Evolutionary conservation across 2,329 filamentous ascomycete genomes (phyloP), one percentile per base, ranked within the genome.

Genomic region (Graphilbum fragrans): DNA sequence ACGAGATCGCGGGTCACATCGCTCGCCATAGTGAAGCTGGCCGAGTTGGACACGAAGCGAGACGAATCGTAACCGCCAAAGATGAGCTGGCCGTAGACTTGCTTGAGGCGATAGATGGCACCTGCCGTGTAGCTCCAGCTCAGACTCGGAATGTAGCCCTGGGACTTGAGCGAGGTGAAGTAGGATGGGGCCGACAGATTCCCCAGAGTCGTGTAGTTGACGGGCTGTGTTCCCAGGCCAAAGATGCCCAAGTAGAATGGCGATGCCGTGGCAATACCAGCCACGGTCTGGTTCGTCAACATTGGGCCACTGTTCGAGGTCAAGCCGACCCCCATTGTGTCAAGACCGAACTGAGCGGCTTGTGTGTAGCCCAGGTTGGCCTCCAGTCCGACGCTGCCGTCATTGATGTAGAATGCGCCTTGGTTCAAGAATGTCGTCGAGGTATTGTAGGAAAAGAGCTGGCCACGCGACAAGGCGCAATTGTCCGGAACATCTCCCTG

Each of bases 81-180:
- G 12, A 63, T 59, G 7, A 65, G 46, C 35, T 63, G 60, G 6
- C 58, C 59, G 39, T 59, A 58, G 7, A 59, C 57, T 43, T 58
- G 51, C 43, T 60, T 60, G 14, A 61, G 52, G 6, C 61, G 59
- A 42, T 65, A 65, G 37, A 53, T 54, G 18, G 59, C 60, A 3
- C 62, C 62, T 6, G 63, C 62, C 7, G 62, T 64, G 43, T 64
- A 65, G 38, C 60, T 62, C 57, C 62, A 66, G 38, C 60, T 63
- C 14, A 63, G 46, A 42, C 60, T 63, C 8, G 61, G 61, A 21
- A 64, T 64, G 17, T 52, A 41, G 5, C 54, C 52, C 25, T 60
- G 49, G 18, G 57, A 50, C 45, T 61, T 64, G 6, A 65, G 49
- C 1, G 53, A 56, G 7, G 55, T 55, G 35, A 65, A 47, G 31